Percentiles rank a stretch among this genome's conserved stretches.
Evolutionary conservation across 345 rosid species (phyloP).

Genomic region (Ailanthus altissimus): DNA sequence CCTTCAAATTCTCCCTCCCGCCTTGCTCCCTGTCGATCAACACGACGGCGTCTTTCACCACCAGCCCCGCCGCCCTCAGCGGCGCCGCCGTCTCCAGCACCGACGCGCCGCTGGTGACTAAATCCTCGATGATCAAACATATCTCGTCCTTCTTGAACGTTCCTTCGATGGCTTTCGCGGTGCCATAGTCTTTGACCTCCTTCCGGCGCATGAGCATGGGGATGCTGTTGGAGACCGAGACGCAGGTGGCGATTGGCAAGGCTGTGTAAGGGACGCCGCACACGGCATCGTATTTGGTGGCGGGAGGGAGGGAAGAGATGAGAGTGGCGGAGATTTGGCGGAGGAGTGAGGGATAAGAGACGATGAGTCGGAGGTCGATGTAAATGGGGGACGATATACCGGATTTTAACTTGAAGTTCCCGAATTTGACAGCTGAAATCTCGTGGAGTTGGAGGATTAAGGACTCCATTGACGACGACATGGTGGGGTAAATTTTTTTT

Average conservation of each 20-base stretch:
- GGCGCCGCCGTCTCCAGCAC: slow-evolving; percentile 93
- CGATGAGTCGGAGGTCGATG: slow-evolving; percentile 93
- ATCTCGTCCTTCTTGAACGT: slow-evolving; percentile 49
- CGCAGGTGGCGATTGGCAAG: slow-evolving; percentile 85
- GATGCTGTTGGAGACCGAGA: slow-evolving; percentile 59
- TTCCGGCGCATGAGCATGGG: slow-evolving; percentile 97
- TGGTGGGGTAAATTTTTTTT: no score
- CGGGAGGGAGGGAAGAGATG: slow-evolving; percentile 61
- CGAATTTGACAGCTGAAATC: slow-evolving; percentile 89
- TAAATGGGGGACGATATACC: slow-evolving; percentile 89
- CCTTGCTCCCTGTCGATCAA: slow-evolving; percentile 93
- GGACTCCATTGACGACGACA: slow-evolving; percentile 63
- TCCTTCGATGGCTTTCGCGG: slow-evolving; percentile 86
- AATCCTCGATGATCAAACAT: slow-evolving; percentile 78
- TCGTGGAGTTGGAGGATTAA: slow-evolving; percentile 84
- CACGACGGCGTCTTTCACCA: slow-evolving; percentile 85
- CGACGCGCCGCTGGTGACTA: slow-evolving; percentile 89
- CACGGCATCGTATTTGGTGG: slow-evolving; percentile 56
- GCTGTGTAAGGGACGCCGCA: slow-evolving; percentile 99
- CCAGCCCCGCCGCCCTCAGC: slow-evolving; percentile 69
- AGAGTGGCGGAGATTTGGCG: slow-evolving; percentile 70
- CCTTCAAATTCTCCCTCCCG: slow-evolving; percentile 76
- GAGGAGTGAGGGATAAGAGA: slow-evolving; percentile 80
- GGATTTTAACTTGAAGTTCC: slow-evolving; percentile 86
- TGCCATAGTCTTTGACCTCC: slow-evolving; percentile 87